Evolutionary conservation across 169 alveolate genomes (phyloP), one percentile per base, ranked within the genome.

Genomic region (Eimeria nieschulzi): DNA sequence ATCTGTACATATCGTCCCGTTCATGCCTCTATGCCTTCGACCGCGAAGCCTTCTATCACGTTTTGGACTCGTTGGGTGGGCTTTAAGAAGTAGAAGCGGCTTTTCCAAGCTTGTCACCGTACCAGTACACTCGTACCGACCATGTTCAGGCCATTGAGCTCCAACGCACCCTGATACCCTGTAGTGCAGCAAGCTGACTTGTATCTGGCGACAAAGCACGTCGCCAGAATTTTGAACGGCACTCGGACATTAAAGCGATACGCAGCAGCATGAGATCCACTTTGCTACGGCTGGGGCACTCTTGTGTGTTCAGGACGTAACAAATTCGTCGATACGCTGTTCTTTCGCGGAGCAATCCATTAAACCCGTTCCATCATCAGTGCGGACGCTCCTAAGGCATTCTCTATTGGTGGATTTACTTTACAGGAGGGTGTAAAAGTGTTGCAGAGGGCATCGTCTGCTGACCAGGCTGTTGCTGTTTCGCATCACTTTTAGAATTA

Each of bases 1-100:
- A 78, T 23, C 33, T 78, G 21, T 78, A 78, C 26, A 78, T 78
- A 70, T 13, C 71, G 86, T 15, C 86, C 12, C 21, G 86, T 26
- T 78, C 86, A 9, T 78, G 86, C 86, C 86, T 78, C 12, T 78
- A 12, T 59, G 55, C 86, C 71, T 78, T 78, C 68, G 86, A 78
- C 71, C 71, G 86, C 25, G 72, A 78, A 66, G 59, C 10, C 21
- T 78, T 78, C 56, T 78, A 78, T 51, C 86, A 78, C 86, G 17
- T 78, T 78, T 78, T 78, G 86, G 86, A 78, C 26, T 78, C 86
- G 3, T 70, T 78, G 26, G 86, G 86, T 78, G 68, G n/a, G 68
- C 15, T 51, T 54, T 55, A 21, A n/a, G 54, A 66, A 54, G 23
- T 51, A 0, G 21, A 23, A 54, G 12, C 12, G 10, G 56, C n/a